Conservation (phyloP, 179 eudicot genomes). For the Gypsophila paniculata region DNA sequence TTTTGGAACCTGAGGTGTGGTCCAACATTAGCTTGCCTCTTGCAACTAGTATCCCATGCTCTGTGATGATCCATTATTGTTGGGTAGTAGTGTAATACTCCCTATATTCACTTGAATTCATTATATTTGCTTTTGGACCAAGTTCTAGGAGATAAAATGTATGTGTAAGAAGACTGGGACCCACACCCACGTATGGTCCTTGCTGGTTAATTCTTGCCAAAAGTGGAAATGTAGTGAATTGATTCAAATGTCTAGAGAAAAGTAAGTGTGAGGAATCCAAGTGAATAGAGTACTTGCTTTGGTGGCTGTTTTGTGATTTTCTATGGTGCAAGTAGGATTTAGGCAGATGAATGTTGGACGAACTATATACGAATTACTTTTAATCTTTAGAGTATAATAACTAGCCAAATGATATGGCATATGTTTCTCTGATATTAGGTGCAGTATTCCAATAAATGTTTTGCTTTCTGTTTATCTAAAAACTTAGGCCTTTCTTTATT, state of each 20-base stretch:
- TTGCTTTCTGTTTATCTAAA: background rate
- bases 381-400: background rate
- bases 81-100: background rate
- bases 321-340: background rate
- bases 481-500: background rate
- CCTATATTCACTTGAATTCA: background rate
- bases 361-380: background rate
- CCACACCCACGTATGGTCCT: background rate
- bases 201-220: background rate
- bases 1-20: background rate
- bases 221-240: background rate
- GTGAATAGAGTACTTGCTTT: background rate
- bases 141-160: background rate
- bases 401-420: background rate
- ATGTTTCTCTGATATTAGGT: conserved; percentile 8
- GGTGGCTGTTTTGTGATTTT: background rate
- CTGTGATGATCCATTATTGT: background rate
- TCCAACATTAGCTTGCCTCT: too few relatives aligned
- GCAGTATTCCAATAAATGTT: conserved; percentile 11
- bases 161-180: background rate
- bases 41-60: background rate
- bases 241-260: too few relatives aligned
- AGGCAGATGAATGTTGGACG: background rate
- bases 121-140: background rate
- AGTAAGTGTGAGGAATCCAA: background rate